phyloP scores from a whole-genome alignment of 371 early-diverging fungal genomes.

The Mortierella sp. region DNA sequence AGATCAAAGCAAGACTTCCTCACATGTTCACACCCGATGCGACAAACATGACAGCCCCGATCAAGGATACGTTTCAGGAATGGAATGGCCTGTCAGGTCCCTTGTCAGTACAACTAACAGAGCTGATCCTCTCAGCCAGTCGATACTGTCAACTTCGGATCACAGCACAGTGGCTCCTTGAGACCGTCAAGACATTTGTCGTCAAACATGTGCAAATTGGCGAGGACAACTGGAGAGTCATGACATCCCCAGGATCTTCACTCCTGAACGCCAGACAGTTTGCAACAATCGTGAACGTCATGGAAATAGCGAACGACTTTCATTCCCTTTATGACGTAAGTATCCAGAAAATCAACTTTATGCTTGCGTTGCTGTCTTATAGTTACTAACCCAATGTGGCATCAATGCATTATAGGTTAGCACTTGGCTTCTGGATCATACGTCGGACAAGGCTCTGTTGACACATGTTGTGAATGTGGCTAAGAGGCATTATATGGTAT shows the following conservation, averaged over 20 bases:
- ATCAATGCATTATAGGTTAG: slow-evolving; percentile 51
- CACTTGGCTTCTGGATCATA: slow-evolving; percentile 74
- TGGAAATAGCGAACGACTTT: slow-evolving; percentile 69
- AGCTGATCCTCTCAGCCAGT: slow-evolving; percentile 55
- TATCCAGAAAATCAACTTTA: neutral
- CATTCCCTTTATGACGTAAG: slow-evolving; percentile 60
- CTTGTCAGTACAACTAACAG: slow-evolving; percentile 52
- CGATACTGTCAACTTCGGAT: slow-evolving; percentile 64
- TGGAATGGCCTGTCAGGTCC: slow-evolving; percentile 53
- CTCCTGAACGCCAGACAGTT: slow-evolving; percentile 80
- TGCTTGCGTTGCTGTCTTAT: neutral
- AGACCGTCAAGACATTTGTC: slow-evolving; percentile 71
- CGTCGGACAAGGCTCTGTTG: slow-evolving; percentile 62
- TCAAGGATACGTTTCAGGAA: slow-evolving; percentile 55
- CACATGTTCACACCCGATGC: slow-evolving; percentile 55
- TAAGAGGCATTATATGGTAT: slow-evolving; percentile 65
- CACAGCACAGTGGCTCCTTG: slow-evolving; percentile 68
- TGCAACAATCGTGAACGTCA: slow-evolving; percentile 64
- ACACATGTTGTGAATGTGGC: slow-evolving; percentile 66
- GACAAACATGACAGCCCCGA: slow-evolving; percentile 61
- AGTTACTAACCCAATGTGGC: neutral
- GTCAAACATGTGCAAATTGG: slow-evolving; percentile 81
- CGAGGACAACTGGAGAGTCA: slow-evolving; percentile 85
- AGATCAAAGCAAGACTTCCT: slow-evolving; percentile 48
- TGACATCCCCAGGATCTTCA: slow-evolving; percentile 82